phyloP scores from a whole-genome alignment of 495 filamentous ascomycete species.

The Penicillium ochrochloron region DNA sequence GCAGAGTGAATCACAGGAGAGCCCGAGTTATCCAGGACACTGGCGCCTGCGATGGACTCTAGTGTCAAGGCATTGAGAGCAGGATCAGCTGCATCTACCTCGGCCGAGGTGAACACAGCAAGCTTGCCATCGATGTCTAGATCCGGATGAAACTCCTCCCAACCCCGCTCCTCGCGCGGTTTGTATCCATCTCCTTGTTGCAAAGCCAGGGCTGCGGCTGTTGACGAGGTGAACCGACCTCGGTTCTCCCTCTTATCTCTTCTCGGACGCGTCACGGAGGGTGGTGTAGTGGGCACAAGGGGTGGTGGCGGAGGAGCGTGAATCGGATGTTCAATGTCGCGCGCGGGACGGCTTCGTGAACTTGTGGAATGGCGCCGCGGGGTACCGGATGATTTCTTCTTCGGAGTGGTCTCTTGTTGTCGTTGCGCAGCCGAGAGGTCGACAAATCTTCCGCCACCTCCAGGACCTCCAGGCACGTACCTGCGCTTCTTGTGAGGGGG shows the following conservation, averaged over 20 bases:
- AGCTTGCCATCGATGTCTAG: constrained; percentile 84
- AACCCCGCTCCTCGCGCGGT: constrained; percentile 91
- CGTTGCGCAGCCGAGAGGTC: constrained; percentile 57
- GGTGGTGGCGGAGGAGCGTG: constrained; percentile 44
- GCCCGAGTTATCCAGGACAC: constrained; percentile 22
- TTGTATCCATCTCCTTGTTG: constrained; percentile 95
- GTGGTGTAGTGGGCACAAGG: constrained; percentile 46
- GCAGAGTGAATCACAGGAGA: constrained; percentile 21
- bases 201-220: constrained; percentile 80
- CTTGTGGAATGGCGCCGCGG: constrained; percentile 33
- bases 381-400: constrained; percentile 21
- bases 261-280: constrained; percentile 53
- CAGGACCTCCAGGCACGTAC: constrained; percentile 79
- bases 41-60: constrained; percentile 35
- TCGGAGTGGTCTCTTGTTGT: constrained; percentile 35
- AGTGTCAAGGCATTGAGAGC: constrained; percentile 37
- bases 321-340: constrained; percentile 32
- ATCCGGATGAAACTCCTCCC: constrained; percentile 96
- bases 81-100: constrained; percentile 71
- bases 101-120: constrained; percentile 76
- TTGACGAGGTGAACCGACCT: constrained; percentile 73
- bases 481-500: constrained; percentile 58
- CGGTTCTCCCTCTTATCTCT: constrained; percentile 56
- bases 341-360: constrained; percentile 35
- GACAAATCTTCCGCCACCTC: constrained; percentile 78